Base-by-base conservation (phyloP, 2,329 filamentous ascomycete species). In the Chaetomium olivaceum region DNA sequence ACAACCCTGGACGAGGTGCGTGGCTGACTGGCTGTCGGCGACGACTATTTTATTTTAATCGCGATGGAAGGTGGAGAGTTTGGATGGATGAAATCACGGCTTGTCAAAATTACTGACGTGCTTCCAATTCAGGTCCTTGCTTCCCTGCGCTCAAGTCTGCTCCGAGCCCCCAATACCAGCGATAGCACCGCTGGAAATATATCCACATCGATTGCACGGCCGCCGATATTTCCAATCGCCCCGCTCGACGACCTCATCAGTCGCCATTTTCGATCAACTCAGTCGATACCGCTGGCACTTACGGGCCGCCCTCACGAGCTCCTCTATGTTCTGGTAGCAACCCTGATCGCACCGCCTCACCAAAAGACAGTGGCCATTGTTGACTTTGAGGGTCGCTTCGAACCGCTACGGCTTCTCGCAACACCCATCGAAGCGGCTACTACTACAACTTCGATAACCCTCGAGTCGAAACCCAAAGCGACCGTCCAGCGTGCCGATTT, bases 1-100 rank as follows among this genome's bases (percentile, higher is more conserved):
- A 78, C 77, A 66, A 87, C 78, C 73, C 76, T 89, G 50, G 85
- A 89, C 73, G 83, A 88, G 81, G 87, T 89, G 69, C 33, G 72
- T 55, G 52, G 55, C 31, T 46, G 56, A 31, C 27, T 14, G 19
- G 33, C 16, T 23, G 46, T 27, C 46, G 43, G 11, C 48, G 43
- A 23, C 11, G 4, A n/a, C n/a, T 14, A 12, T 36, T 27, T n/a
- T 29, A 29, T 19, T 36, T 29, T 16, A 25, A 29, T 62, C n/a
- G 21, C 48, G 55, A 33, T 62, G 23, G 25, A 3, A 8, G 27
- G 19, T 3, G 21, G 56, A 2, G 52, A 61, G 19, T 54, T 52
- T 56, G 51, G 25, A 61, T 31, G 59, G 63, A 55, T 63, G 43
- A 54, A 59, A 31, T 57, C 16, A 21, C 36, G 19, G 33, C 21